phyloP scores from a whole-genome alignment of 2,329 filamentous ascomycete species.

The Rutstroemia sydowiana region DNA sequence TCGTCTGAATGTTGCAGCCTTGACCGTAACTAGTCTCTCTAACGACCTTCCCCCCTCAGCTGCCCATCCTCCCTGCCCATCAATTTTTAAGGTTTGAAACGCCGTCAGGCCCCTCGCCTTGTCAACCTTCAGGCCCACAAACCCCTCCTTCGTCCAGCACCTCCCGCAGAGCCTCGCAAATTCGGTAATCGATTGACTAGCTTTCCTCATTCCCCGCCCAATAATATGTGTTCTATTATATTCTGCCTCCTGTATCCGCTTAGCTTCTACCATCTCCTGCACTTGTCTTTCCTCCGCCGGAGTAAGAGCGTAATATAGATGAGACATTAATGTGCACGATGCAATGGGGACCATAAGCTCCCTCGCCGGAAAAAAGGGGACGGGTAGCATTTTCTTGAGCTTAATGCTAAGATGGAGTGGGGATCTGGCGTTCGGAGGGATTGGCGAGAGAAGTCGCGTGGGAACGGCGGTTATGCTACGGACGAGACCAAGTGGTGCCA shows the following conservation, averaged over 20 bases:
- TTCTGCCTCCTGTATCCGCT: constrained; percentile 30
- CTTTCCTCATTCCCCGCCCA: constrained; percentile 49
- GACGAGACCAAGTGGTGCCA: constrained; percentile 51
- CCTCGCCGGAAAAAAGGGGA: constrained; percentile 22
- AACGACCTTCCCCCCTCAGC: constrained; percentile 52
- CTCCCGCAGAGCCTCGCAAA: constrained; percentile 41
- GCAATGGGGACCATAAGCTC: constrained; percentile 15
- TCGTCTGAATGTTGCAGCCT: too few species aligned
- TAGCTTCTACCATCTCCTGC: constrained; percentile 29
- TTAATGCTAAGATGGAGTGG: constrained; percentile 45
- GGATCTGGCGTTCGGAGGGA: neutral
- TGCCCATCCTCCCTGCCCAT: constrained; percentile 48
- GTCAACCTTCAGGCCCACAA: constrained; percentile 42
- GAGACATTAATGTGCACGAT: neutral
- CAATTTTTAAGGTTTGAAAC: constrained; percentile 2
- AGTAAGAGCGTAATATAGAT: constrained; percentile 7
- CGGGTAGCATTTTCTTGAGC: constrained; percentile 25
- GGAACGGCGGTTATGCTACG: constrained; percentile 31
- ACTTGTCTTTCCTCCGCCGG: constrained; percentile 19
- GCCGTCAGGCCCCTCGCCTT: constrained; percentile 47
- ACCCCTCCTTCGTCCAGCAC: constrained; percentile 50
- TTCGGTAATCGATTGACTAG: constrained; percentile 34
- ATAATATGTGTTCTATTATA: constrained; percentile 49
- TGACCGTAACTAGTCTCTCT: constrained; percentile 42
- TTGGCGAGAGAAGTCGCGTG: constrained; percentile 8